Evolutionary conservation across 768 basidiomycete genomes (phyloP).

Genomic region (Pisolithus marmoratus): DNA sequence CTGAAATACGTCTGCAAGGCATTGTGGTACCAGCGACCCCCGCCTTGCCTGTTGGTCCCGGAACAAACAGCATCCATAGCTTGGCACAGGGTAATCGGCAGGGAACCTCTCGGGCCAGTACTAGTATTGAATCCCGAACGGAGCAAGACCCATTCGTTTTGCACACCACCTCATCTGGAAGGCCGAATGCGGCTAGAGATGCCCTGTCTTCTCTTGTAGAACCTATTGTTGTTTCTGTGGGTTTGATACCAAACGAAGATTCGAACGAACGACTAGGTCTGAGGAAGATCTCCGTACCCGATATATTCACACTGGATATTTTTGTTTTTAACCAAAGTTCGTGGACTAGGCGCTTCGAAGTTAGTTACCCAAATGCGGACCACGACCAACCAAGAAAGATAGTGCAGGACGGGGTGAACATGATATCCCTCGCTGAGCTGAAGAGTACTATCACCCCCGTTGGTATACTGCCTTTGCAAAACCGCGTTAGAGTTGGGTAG

Average conservation of each 20-base stretch:
- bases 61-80: conserved; percentile 44
- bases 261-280: conserved; percentile 8
- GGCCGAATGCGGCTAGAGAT: conserved; percentile 28
- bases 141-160: conserved; percentile 42
- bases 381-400: conserved; percentile 37
- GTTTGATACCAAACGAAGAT: conserved; percentile 31
- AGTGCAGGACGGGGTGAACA: conserved; percentile 21
- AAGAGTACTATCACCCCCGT: conserved; percentile 32
- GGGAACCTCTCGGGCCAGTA: conserved; percentile 46
- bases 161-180: conserved; percentile 49
- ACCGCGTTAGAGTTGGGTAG: conserved; percentile 74
- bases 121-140: conserved; percentile 66
- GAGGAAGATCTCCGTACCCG: conserved; percentile 62
- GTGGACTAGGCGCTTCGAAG: conserved; percentile 73
- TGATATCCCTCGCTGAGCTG: conserved; percentile 20
- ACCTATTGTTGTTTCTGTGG: conserved; percentile 67
- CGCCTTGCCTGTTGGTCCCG: conserved; percentile 48
- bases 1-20: conserved; percentile 12
- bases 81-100: conserved; percentile 48
- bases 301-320: conserved; percentile 76
- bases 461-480: conserved; percentile 72
- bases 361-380: conserved; percentile 57
- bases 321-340: conserved; percentile 82
- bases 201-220: conserved; percentile 33
- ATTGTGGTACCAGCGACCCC: conserved; percentile 50